Percentiles rank a stretch among this genome's conserved stretches.
These are phyloP conservation scores for Filobasidium floriforme DNA, from an alignment of 768 basidiomycete genomes.

Conservation along the genomic window DNA sequence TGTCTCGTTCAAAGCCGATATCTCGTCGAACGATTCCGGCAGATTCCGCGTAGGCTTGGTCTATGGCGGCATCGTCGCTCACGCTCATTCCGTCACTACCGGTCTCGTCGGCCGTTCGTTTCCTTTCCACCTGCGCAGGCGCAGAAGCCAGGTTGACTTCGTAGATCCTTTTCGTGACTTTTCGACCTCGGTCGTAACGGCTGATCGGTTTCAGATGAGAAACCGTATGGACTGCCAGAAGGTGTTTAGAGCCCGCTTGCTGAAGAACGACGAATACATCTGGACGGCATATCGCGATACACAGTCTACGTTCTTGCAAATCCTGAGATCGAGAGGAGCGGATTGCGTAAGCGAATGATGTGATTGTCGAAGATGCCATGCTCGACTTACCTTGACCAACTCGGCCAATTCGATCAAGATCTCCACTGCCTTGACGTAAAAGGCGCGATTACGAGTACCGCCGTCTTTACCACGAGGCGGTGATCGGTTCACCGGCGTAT, in stretches of 20 bases:
- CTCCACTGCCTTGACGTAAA: conserved; percentile 11
- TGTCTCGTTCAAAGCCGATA: conserved; percentile 1
- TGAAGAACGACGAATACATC: conserved; percentile 12
- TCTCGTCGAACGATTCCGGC: neutral
- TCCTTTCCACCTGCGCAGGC: neutral
- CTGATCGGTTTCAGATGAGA: conserved; percentile 7
- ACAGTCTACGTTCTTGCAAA: conserved; percentile 15
- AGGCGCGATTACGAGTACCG: neutral
- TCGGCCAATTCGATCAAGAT: conserved; percentile 17
- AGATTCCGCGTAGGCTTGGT: conserved; percentile 2
- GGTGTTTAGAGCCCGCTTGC: neutral
- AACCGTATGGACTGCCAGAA: neutral
- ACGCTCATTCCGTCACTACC: neutral
- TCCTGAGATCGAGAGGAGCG: neutral
- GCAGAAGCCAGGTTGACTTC: neutral
- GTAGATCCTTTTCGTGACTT: neutral
- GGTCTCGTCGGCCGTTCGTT: neutral
- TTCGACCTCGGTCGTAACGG: neutral
- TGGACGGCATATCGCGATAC: conserved; percentile 13
- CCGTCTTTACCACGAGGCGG: neutral
- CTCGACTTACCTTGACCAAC: conserved; percentile 7
- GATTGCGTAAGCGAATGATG: neutral
- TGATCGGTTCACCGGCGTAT: neutral
- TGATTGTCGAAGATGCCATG: neutral
- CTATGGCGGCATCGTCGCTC: neutral